Conservation (phyloP, 1,284 basidiomycete species). For the Xanthoconium separans region DNA sequence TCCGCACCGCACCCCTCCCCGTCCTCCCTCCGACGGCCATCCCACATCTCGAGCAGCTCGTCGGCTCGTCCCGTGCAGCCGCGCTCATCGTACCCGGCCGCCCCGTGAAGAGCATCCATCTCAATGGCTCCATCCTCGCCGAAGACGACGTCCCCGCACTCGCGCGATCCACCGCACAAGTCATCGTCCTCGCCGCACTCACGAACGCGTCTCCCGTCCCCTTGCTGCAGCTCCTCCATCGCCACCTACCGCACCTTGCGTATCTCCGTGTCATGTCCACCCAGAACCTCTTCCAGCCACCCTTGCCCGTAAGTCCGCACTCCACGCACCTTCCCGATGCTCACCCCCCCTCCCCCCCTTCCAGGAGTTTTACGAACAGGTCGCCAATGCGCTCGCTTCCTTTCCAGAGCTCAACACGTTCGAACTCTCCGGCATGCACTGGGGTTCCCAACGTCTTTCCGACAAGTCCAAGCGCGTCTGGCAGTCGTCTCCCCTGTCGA, state of each 20-base stretch:
- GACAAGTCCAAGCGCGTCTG: slow-evolving; percentile 42
- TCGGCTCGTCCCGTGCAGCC: slow-evolving; percentile 57
- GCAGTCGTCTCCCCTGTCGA: slow-evolving; percentile 49
- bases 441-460: slow-evolving; percentile 47
- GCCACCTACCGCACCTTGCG: slow-evolving; percentile 45
- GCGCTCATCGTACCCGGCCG: slow-evolving; percentile 57
- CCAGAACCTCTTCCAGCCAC: slow-evolving; percentile 44
- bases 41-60: slow-evolving; percentile 55
- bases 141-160: slow-evolving; percentile 52
- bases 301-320: slow-evolving; percentile 43
- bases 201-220: slow-evolving; percentile 45
- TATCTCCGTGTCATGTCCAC: slow-evolving; percentile 56
- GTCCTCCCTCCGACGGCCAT: slow-evolving; percentile 40
- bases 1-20: slow-evolving; percentile 14
- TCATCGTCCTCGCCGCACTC: slow-evolving; percentile 45
- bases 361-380: slow-evolving; percentile 62
- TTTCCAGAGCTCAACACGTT: slow-evolving; percentile 59
- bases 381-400: slow-evolving; percentile 53
- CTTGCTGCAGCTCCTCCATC: slow-evolving; percentile 45
- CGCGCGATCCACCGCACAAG: slow-evolving; percentile 43
- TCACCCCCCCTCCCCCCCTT: slow-evolving; percentile 16
- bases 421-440: slow-evolving; percentile 72
- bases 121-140: slow-evolving; percentile 55
- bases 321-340: not conserved
- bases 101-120: slow-evolving; percentile 59